A percentile compares a stretch with the other conserved stretches of the same genome.
Conservation (phyloP, 257 asterid species). For the Prunella vulgaris region DNA sequence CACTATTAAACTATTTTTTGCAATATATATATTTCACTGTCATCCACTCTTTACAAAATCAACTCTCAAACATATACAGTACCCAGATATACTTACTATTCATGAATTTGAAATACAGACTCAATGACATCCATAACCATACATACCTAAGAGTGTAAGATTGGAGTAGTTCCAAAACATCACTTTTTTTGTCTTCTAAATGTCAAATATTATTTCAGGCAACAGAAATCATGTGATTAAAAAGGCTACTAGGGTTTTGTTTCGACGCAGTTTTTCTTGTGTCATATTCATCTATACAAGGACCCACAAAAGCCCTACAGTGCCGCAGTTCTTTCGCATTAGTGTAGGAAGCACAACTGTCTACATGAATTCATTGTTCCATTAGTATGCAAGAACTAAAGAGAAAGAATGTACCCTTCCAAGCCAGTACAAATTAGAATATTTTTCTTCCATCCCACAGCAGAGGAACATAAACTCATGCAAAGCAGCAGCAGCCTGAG, state of each 20-base stretch:
- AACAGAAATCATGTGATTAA: slow-evolving; percentile 2
- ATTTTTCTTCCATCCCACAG: slow-evolving; percentile 54
- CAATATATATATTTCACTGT: background rate
- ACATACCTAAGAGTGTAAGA: background rate
- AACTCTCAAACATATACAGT: background rate
- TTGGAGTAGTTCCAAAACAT: background rate
- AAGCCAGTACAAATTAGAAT: slow-evolving; percentile 70
- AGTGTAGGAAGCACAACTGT: slow-evolving; percentile 14
- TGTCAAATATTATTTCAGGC: slow-evolving; percentile 7
- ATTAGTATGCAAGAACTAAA: slow-evolving; percentile 14
- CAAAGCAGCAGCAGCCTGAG: slow-evolving; percentile 92
- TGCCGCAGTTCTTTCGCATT: background rate
- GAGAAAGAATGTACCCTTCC: slow-evolving; percentile 58
- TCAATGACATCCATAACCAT: background rate
- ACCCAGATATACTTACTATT: background rate
- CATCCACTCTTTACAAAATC: background rate
- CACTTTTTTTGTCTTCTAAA: slow-evolving; percentile 9
- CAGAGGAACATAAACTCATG: slow-evolving; percentile 82
- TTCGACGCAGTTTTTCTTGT: slow-evolving; percentile 7
- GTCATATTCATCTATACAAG: slow-evolving; percentile 9
- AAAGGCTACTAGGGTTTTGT: slow-evolving; percentile 9
- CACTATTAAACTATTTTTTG: background rate
- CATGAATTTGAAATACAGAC: background rate
- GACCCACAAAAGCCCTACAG: background rate
- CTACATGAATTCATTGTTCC: background rate